Conservation (phyloP, 2,329 filamentous ascomycete genomes). For the Arthrobotrys pseudoclavata region DNA sequence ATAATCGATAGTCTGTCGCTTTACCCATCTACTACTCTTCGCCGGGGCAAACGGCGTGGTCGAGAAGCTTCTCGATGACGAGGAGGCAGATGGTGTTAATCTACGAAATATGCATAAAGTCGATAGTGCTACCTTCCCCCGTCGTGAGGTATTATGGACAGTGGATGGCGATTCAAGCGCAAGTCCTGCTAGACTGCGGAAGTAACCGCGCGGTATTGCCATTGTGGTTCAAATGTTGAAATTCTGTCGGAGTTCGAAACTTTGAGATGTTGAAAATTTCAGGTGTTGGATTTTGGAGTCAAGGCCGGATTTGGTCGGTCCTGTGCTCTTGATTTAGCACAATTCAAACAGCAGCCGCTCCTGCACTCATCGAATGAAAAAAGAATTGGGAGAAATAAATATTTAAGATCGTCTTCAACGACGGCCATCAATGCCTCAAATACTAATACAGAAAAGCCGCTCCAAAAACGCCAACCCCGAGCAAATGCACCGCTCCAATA, state of each 20-base stretch:
- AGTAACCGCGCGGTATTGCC: constrained; percentile 44
- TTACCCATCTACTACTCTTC: constrained; percentile 77
- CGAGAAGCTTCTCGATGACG: constrained; percentile 32
- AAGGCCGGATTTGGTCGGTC: constrained; percentile 19
- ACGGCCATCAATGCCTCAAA: constrained; percentile 19
- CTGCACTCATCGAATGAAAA: background rate
- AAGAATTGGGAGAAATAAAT: background rate
- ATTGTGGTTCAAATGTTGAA: constrained; percentile 7
- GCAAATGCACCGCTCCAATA: constrained; percentile 24
- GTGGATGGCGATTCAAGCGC: constrained; percentile 24
- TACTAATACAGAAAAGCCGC: constrained; percentile 24
- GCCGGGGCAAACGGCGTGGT: background rate
- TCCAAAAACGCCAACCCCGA: constrained; percentile 42
- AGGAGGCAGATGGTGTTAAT: background rate
- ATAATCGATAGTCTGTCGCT: constrained; percentile 79
- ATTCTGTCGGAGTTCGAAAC: background rate
- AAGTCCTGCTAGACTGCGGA: constrained; percentile 35
- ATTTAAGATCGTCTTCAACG: background rate
- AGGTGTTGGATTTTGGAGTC: constrained; percentile 33
- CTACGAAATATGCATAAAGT: constrained; percentile 39
- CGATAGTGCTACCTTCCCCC: constrained; percentile 38
- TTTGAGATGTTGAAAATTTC: constrained; percentile 37
- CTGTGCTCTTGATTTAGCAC: no score
- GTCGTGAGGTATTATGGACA: constrained; percentile 51
- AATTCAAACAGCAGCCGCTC: no score